Evolutionary conservation across 2,329 filamentous ascomycete species (phyloP).

Genomic region (Sporothrix mexicana): DNA sequence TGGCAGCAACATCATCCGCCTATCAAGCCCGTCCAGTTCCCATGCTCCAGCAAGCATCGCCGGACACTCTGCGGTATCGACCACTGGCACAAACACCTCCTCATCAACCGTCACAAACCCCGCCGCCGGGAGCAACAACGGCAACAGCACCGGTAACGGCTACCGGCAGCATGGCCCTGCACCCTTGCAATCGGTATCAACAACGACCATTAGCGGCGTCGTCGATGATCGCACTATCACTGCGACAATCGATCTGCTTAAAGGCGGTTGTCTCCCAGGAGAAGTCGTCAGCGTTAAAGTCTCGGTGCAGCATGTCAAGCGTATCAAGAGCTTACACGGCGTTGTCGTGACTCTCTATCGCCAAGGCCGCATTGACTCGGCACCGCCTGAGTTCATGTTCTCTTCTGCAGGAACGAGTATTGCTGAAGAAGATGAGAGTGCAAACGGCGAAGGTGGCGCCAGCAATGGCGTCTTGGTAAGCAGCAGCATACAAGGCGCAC

Average conservation of each 20-base stretch:
- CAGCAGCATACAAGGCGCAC: neutral
- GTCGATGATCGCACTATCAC: conserved; percentile 80
- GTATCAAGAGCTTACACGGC: conserved; percentile 87
- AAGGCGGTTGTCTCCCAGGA: conserved; percentile 83
- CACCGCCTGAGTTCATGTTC: conserved; percentile 60
- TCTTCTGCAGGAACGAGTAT: conserved; percentile 28
- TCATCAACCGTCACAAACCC: conserved; percentile 29
- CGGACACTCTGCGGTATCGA: conserved; percentile 17
- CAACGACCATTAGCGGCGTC: conserved; percentile 45
- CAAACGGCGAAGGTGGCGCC: neutral
- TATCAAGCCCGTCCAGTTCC: conserved; percentile 51
- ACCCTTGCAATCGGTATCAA: conserved; percentile 13
- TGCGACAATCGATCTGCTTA: conserved; percentile 80
- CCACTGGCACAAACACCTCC: conserved; percentile 27
- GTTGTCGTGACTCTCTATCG: conserved; percentile 92
- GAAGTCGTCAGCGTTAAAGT: conserved; percentile 82
- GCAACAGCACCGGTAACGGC: conserved; percentile 4
- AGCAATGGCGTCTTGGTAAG: neutral
- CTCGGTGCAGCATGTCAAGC: conserved; percentile 84
- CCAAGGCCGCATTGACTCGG: conserved; percentile 86
- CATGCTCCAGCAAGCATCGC: conserved; percentile 46
- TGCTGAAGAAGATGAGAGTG: conserved; percentile 26
- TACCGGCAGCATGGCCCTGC: neutral
- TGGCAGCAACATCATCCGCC: conserved; percentile 48
- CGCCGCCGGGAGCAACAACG: conserved; percentile 10